phyloP scores from a whole-genome alignment of 2,329 filamentous ascomycete species.

The Periconia macrospinosa region DNA sequence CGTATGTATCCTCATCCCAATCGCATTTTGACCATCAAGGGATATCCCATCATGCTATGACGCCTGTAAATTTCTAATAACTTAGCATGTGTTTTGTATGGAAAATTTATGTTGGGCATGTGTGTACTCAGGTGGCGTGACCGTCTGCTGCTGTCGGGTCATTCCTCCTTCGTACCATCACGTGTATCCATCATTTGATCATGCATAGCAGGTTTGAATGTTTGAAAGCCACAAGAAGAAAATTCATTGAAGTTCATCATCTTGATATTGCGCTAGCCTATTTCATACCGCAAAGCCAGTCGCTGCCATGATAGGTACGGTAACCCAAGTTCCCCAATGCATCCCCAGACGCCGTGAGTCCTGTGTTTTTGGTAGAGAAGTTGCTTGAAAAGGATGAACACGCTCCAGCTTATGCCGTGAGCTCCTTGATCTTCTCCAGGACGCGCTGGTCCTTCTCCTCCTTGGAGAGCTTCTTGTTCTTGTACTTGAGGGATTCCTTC shows the following conservation, averaged over 20 bases:
- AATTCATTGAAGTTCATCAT: slow-evolving; percentile 11
- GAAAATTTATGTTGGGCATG: too few relatives aligned
- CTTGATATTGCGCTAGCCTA: slow-evolving; percentile 23
- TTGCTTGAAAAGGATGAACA: slow-evolving; percentile 16
- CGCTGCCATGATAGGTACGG: slow-evolving; percentile 23
- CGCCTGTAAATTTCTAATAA: too few relatives aligned
- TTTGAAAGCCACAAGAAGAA: not conserved
- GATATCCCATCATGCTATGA: too few relatives aligned
- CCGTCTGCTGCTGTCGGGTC: not conserved
- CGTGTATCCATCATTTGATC: not conserved
- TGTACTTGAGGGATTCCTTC: slow-evolving; percentile 91
- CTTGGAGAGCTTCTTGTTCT: slow-evolving; percentile 73
- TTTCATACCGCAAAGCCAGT: slow-evolving; percentile 29
- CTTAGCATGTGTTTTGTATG: too few relatives aligned
- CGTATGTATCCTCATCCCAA: too few relatives aligned
- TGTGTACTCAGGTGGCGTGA: not conserved
- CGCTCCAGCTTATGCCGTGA: slow-evolving; percentile 54
- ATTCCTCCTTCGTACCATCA: not conserved
- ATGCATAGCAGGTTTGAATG: not conserved
- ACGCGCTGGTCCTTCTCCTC: slow-evolving; percentile 81
- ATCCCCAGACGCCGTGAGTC: slow-evolving; percentile 39
- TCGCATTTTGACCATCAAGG: too few relatives aligned
- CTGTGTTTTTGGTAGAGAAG: slow-evolving; percentile 35
- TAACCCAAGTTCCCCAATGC: slow-evolving; percentile 28
- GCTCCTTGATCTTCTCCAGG: slow-evolving; percentile 87